phyloP scores from a whole-genome alignment of 1,284 basidiomycete genomes.

The Peniophora sp. region DNA sequence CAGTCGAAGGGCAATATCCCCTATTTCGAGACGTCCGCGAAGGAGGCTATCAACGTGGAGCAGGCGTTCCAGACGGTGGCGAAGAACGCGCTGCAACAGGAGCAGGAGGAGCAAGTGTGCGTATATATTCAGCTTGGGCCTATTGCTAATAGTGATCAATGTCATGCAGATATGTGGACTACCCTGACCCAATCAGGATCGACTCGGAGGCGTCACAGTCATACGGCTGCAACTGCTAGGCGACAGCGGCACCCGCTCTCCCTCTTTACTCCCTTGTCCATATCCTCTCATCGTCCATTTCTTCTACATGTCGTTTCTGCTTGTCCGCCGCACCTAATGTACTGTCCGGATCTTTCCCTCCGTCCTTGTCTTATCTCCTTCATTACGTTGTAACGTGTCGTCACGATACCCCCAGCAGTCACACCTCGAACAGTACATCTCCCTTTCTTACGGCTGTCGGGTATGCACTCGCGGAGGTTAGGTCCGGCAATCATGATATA shows the following conservation, averaged over 20 bases:
- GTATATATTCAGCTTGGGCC: conserved; percentile 22
- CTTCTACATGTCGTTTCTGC: background rate
- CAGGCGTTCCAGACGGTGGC: conserved; percentile 99
- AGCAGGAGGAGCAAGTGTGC: conserved; percentile 91
- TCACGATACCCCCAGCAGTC: conserved; percentile 1
- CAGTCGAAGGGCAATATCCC: conserved; percentile 99
- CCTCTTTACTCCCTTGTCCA: background rate
- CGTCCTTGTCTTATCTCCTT: background rate
- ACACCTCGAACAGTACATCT: too few relatives aligned
- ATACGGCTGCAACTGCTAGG: conserved; percentile 88
- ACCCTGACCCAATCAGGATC: conserved; percentile 98
- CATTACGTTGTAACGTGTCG: background rate
- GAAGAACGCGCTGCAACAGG: conserved; percentile 96
- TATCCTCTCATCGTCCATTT: conserved; percentile 3
- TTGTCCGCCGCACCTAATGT: conserved; percentile 7
- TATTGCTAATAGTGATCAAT: conserved; percentile 1
- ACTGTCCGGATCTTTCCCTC: conserved; percentile 9
- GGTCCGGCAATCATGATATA: too few relatives aligned
- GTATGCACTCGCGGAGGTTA: too few relatives aligned
- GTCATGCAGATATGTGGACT: conserved; percentile 82
- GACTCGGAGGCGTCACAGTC: conserved; percentile 89
- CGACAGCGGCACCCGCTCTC: conserved; percentile 1
- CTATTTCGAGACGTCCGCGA: conserved; percentile 99
- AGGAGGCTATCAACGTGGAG: conserved; percentile 99
- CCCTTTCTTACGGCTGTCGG: too few relatives aligned